Conservation (phyloP, 106 monocot species). For the Gastrodia elata region DNA sequence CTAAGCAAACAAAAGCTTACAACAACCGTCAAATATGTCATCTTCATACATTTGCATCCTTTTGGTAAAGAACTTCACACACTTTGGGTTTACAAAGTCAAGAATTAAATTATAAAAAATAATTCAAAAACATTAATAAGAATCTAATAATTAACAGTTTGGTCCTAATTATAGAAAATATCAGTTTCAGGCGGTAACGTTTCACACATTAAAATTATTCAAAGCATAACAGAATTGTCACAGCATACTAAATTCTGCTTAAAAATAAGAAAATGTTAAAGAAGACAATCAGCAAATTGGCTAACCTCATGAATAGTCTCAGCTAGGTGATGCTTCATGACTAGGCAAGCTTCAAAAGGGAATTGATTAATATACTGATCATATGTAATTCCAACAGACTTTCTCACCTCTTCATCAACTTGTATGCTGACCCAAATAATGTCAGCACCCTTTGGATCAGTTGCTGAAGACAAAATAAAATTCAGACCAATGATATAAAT, state of each 20-base stretch:
- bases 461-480: conserved; percentile 39
- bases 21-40: too few relatives aligned
- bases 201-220: background rate
- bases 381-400: conserved; percentile 53
- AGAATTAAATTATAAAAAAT: background rate
- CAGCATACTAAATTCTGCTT: background rate
- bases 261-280: background rate
- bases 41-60: too few relatives aligned
- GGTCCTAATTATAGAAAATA: background rate
- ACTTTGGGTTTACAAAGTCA: background rate
- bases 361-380: conserved; percentile 79
- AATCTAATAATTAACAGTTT: background rate
- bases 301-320: conserved; percentile 87
- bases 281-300: background rate
- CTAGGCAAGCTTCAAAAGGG: conserved; percentile 95
- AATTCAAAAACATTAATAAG: background rate
- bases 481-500: background rate
- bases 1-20: too few relatives aligned
- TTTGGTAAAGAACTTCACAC: background rate
- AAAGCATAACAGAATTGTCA: too few relatives aligned
- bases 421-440: conserved; percentile 93
- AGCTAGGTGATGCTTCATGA: conserved; percentile 96
- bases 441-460: conserved; percentile 71
- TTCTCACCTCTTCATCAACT: conserved; percentile 80
- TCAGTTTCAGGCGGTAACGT: background rate